Conservation (phyloP, 805 yeast species). For the Naumovozyma baii region DNA sequence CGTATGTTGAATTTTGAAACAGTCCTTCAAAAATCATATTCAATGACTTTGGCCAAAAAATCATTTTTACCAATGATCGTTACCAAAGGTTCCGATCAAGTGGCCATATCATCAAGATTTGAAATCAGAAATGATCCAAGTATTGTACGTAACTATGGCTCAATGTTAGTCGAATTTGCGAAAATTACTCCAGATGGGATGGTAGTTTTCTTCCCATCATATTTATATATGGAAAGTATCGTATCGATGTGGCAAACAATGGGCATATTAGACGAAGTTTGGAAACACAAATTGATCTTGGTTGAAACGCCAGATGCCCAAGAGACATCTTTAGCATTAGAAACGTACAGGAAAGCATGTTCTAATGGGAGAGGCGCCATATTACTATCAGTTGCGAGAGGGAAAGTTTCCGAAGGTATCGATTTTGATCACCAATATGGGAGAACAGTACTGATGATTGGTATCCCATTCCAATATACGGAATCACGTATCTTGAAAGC, state of each 20-base stretch:
- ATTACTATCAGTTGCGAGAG: conserved; percentile 93
- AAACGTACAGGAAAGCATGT: conserved; percentile 92
- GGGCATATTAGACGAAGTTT: conserved; percentile 96
- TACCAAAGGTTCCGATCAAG: conserved; percentile 97
- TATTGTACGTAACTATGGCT: conserved; percentile 94
- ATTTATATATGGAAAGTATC: conserved; percentile 94
- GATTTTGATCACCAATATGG: conserved; percentile 99
- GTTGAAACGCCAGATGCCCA: conserved; percentile 99
- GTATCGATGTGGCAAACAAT: conserved; percentile 98
- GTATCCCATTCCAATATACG: conserved; percentile 97
- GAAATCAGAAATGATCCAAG: conserved; percentile 97
- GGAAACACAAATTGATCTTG: conserved; percentile 90
- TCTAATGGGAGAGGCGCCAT: conserved; percentile 97
- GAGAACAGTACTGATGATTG: conserved; percentile 94
- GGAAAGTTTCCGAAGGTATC: conserved; percentile 96
- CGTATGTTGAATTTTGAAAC: conserved; percentile 91
- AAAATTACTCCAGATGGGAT: conserved; percentile 96
- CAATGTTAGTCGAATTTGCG: conserved; percentile 80
- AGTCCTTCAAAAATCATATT: conserved; percentile 85
- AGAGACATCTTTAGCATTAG: conserved; percentile 91
- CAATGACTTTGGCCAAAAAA: conserved; percentile 88
- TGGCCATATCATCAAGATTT: conserved; percentile 89
- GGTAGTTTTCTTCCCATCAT: conserved; percentile 96
- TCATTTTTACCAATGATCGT: conserved; percentile 93
- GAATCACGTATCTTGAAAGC: conserved; percentile 95